Evolutionary conservation across 1,284 basidiomycete genomes (phyloP), one percentile per base, ranked within the genome.

Genomic region (Apiotrichum mycotoxinovorans): DNA sequence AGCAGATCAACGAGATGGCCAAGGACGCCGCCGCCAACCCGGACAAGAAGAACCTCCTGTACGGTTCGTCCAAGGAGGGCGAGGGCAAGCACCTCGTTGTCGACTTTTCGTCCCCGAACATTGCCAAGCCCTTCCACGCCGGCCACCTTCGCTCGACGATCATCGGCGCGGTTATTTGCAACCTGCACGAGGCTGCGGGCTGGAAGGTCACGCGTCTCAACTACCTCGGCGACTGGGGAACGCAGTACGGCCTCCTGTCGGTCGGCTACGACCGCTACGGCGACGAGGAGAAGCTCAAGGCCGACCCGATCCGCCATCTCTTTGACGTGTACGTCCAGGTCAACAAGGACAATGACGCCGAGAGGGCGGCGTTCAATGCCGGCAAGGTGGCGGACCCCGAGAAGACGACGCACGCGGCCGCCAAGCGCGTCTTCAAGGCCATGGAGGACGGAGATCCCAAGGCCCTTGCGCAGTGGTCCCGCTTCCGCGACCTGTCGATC

Each of bases 81-180:
- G 79, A 82, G 51, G 90, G 91, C 42, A 92, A 95, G 79, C 70
- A 71, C 65, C 59, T 76, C 61, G 58, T 75, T n/a, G 88, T 83
- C 63, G 83, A 98, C 76, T 98, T 94, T 78, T 96, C 92, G 0
- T 91, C 89, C 5, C 94, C 95, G 20, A 98, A 99, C 76, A 98
- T 98, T 71, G 95, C 96, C 38, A 99, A 99, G 76, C 89, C 89
- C 7, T 98, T 98, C 84, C 95, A 98, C 71, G 94, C 97, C 56
- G 96, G 96, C 18, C 95, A 98, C 76, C 79, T 98, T 62, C 85
- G 96, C 53, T 93, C 89, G 63, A 99, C 96, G 23, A 98, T 99
- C 76, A 97, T 98, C 71, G 96, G 96, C 38, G 88, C 91, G 0
- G 97, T 97, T 80, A 79, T 98, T 51, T 81, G 84, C 37, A 98